Conservation (phyloP, 164 flowering plant genomes). For the Kalanchoe fedtschenkoi region DNA sequence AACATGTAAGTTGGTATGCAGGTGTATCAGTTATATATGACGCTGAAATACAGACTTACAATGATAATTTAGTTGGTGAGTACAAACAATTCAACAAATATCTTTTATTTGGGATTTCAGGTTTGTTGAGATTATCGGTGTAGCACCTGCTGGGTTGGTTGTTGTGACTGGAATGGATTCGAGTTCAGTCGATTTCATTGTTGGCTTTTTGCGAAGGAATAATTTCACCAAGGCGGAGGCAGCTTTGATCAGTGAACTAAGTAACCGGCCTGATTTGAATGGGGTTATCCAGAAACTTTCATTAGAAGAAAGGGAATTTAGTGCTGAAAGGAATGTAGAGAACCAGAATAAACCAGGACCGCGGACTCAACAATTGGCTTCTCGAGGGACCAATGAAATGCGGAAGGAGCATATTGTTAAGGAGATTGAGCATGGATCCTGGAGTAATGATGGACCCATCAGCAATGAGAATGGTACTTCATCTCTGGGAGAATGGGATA, state of each 20-base stretch:
- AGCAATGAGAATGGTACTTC: slow-evolving; percentile 30
- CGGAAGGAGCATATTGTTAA: slow-evolving; percentile 62
- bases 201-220: slow-evolving; percentile 61
- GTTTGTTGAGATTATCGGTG: not conserved
- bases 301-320: slow-evolving; percentile 9
- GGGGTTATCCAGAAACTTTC: slow-evolving; percentile 35
- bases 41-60: no score
- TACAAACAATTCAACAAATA: no score
- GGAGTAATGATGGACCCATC: slow-evolving; percentile 37
- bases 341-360: no score
- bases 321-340: not conserved
- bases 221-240: slow-evolving; percentile 70
- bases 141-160: not conserved
- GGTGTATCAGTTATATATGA: no score
- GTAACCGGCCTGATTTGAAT: slow-evolving; percentile 44
- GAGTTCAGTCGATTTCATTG: slow-evolving; percentile 46
- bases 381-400: slow-evolving; percentile 24
- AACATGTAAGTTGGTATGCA: no score
- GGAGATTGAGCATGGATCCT: slow-evolving; percentile 63
- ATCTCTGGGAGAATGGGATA: slow-evolving; percentile 22
- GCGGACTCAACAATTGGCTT: slow-evolving; percentile 6
- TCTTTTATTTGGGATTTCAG: slow-evolving; percentile 2
- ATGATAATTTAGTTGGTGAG: no score
- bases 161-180: slow-evolving; percentile 17
- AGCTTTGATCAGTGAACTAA: slow-evolving; percentile 71